Conservation (phyloP, 441 rosid species). For the Populus hybrid region DNA sequence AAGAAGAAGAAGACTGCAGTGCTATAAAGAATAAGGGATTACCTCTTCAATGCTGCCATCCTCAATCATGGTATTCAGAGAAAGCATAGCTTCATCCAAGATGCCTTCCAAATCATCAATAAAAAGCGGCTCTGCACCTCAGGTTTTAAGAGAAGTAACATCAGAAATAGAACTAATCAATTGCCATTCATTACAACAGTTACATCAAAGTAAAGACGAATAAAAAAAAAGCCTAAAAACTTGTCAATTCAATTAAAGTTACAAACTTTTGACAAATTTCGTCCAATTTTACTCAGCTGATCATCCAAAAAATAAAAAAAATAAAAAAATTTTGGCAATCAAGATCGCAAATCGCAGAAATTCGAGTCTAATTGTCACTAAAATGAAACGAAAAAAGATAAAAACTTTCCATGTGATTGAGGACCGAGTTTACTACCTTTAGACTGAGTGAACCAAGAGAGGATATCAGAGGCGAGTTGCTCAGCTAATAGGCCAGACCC, state of each 20-base stretch:
- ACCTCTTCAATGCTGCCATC: conserved; percentile 93
- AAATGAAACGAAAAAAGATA: neutral
- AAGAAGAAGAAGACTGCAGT: neutral
- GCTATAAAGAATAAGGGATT: neutral
- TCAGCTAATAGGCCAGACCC: conserved; percentile 51
- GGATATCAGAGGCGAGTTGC: conserved; percentile 39
- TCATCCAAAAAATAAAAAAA: neutral
- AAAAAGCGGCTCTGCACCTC: conserved; percentile 56
- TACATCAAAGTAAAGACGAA: neutral
- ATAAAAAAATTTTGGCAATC: neutral
- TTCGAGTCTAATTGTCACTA: neutral
- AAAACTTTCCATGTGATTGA: neutral
- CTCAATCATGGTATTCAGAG: conserved; percentile 60
- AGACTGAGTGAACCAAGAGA: conserved; percentile 52
- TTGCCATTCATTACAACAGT: neutral
- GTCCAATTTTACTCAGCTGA: neutral
- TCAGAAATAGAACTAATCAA: neutral
- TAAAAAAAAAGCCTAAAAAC: neutral
- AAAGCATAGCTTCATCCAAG: conserved; percentile 52
- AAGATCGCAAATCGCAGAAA: neutral
- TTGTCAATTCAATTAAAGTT: neutral
- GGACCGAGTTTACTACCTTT: conserved; percentile 31
- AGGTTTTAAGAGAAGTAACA: neutral
- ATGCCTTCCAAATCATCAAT: conserved; percentile 65
- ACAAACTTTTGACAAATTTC: neutral